Evolutionary conservation across 768 basidiomycete species (phyloP).

Genomic region (Collybia nuda): DNA sequence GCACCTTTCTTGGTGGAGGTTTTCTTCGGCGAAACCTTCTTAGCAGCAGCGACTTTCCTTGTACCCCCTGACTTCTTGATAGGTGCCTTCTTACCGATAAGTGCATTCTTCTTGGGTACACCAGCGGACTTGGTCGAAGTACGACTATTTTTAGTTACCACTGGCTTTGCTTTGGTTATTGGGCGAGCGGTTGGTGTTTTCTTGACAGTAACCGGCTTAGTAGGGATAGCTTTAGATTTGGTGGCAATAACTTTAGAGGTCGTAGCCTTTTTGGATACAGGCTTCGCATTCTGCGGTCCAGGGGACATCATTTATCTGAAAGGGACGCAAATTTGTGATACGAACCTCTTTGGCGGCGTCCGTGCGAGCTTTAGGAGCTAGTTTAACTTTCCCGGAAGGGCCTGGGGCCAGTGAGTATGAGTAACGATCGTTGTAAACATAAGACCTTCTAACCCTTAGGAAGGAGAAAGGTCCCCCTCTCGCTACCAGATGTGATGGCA

Average conservation of each 20-base stretch:
- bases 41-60: slow-evolving; percentile 23
- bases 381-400: slow-evolving; percentile 35
- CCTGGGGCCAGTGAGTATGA: slow-evolving; percentile 18
- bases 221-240: slow-evolving; percentile 24
- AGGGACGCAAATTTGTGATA: slow-evolving; percentile 7
- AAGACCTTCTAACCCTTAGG: slow-evolving; percentile 40
- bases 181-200: slow-evolving; percentile 11
- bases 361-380: slow-evolving; percentile 58
- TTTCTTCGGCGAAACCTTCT: slow-evolving; percentile 27
- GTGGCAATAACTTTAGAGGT: slow-evolving; percentile 22
- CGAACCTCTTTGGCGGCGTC: slow-evolving; percentile 55
- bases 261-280: slow-evolving; percentile 38
- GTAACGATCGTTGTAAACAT: slow-evolving; percentile 2
- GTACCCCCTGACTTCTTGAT: slow-evolving; percentile 19
- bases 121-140: slow-evolving; percentile 12
- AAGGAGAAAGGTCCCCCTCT: slow-evolving; percentile 48
- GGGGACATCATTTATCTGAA: neutral
- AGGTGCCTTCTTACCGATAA: slow-evolving; percentile 18
- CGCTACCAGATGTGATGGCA: slow-evolving; percentile 64
- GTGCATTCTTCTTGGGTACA: slow-evolving; percentile 20
- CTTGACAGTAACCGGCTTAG: slow-evolving; percentile 18
- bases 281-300: slow-evolving; percentile 37
- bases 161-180: slow-evolving; percentile 26
- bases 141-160: slow-evolving; percentile 25
- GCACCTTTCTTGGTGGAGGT: slow-evolving; percentile 40